Evolutionary conservation across 1,139 yeast genomes (phyloP), one percentile per base, ranked within the genome.

Genomic region (Geotrichum restrictum): DNA sequence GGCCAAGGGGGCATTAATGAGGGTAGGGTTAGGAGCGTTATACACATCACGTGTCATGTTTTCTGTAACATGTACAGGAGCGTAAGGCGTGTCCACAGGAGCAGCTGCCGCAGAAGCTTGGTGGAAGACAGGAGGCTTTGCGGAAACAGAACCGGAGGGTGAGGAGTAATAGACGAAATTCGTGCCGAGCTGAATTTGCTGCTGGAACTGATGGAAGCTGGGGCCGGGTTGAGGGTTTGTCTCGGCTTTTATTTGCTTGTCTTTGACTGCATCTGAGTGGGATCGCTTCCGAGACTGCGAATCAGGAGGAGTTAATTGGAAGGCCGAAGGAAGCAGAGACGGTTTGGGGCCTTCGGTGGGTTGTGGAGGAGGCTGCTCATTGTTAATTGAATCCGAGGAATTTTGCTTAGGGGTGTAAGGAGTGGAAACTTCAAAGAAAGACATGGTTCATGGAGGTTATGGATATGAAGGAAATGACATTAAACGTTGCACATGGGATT

Each of bases 301-400:
- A 44, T 62, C 64, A 11, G 67, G 67, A 3, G 66, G 66, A 18
- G 65, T 62, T 48, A 63, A 56, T 51, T 62, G 64, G 43, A 62
- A 57, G 3, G 64, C 64, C 16, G 64, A 60, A 11, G 64, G 65
- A 21, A 62, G 57, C 27, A 62, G 57, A 31, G 58, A 34, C 11
- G 45, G 45, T 42, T 19, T 40, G 21, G 21, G 11, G 10, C 14
- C 43, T 24, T 32, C 45, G 31, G 13, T 18, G 18, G 24, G 32
- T 2, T 19, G 19, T 3, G 44, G 37, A 5, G 29, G 32, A 11
- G 13, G 14, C 31, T 29, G 32, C 4, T 31, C 33, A 32, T 33
- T 36, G 5, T 21, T 37, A 34, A 43, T 22, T 4, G 46, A 39
- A 8, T 21, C 33, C 5, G 13, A 18, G 19, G 34, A 32, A 33